Evolutionary conservation across 1,284 basidiomycete genomes (phyloP), one percentile per base, ranked within the genome.

Genomic region (Puccinia polysora): DNA sequence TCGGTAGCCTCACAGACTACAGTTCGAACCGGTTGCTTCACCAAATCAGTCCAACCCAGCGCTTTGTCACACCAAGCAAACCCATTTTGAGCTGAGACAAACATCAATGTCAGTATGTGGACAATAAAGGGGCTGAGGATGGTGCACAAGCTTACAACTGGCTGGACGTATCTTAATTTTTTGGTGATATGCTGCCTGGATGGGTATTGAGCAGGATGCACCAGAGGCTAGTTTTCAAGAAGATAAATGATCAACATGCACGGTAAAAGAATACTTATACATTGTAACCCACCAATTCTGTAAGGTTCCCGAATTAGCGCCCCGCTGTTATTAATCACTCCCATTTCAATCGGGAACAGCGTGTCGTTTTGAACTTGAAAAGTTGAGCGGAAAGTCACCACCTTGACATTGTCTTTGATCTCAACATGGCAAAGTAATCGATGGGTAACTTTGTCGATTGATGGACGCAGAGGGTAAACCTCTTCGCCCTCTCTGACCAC

Each of bases 401-500:
- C 82, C 83, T 99, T 99, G 80, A 96, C 89, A 77, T 94, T 97
- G 79, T 96, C 88, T 77, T 90, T 85, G 34, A 98, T 87, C 75
- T 86, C 88, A 75, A 98, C 88, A 76, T 97, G 94, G 79, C 91
- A 96, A 25, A 96, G 84, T 50, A 99, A 80, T 47, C 93, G 89
- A 79, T 91, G 87, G 2, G 86, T 84, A 73, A 90, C 87, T 79
- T 88, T 89, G 82, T 85, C 82, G 32, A 85, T 84, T 75, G 87
- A 85, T 6, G 96, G 94, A 7, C 91, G 87, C 38, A 99, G 83
- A 5, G 87, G 85, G 79, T 95, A 91, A 15, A 90, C 85, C 78
- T 87, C 94, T 80, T 97, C 92, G 68, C 97, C 96, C 81, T 97
- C 95, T 55, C 88, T 84, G 77, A 97, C 93, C 14, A 98, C 95